phyloP scores from a whole-genome alignment of 495 filamentous ascomycete genomes.

The Aspergillus olivimuriae region DNA sequence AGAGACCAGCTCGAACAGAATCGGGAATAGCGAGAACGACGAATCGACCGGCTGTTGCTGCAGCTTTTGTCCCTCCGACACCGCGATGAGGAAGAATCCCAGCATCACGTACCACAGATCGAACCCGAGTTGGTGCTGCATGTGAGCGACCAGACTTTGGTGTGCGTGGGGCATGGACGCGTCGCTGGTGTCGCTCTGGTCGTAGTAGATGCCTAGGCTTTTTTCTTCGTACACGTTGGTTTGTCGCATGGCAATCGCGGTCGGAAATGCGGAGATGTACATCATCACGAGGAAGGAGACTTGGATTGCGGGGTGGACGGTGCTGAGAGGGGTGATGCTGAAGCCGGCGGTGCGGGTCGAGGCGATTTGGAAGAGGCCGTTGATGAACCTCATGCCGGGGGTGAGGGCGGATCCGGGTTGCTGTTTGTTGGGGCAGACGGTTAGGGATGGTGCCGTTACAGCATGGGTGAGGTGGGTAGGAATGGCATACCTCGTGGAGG shows the following conservation, averaged over 20 bases:
- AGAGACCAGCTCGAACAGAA: conserved; percentile 80
- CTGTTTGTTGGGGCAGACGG: too few species aligned
- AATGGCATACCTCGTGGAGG: conserved; percentile 62
- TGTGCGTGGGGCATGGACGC: conserved; percentile 34
- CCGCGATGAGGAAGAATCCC: conserved; percentile 73
- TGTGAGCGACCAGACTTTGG: conserved; percentile 56
- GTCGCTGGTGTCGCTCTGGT: conserved; percentile 24
- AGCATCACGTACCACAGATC: conserved; percentile 87
- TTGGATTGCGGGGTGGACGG: conserved; percentile 77
- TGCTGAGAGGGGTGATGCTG: conserved; percentile 60
- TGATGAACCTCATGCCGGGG: conserved; percentile 57
- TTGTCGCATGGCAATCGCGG: conserved; percentile 77
- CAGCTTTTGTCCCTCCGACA: conserved; percentile 61
- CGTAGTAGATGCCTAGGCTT: conserved; percentile 68
- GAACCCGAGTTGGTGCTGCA: conserved; percentile 78
- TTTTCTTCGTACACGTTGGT: conserved; percentile 93
- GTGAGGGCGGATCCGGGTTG: conserved; percentile 52
- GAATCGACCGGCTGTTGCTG: conserved; percentile 29
- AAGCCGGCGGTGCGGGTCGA: conserved; percentile 82
- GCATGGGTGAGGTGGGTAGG: too few species aligned
- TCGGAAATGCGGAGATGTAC: conserved; percentile 91
- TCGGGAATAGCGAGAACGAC: conserved; percentile 50
- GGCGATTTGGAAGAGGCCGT: conserved; percentile 76
- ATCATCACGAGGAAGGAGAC: conserved; percentile 92
- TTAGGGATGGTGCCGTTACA: too few species aligned